Evolutionary conservation across 495 filamentous ascomycete species (phyloP), one percentile per base, ranked within the genome.

Genomic region (Darksidea phi): DNA sequence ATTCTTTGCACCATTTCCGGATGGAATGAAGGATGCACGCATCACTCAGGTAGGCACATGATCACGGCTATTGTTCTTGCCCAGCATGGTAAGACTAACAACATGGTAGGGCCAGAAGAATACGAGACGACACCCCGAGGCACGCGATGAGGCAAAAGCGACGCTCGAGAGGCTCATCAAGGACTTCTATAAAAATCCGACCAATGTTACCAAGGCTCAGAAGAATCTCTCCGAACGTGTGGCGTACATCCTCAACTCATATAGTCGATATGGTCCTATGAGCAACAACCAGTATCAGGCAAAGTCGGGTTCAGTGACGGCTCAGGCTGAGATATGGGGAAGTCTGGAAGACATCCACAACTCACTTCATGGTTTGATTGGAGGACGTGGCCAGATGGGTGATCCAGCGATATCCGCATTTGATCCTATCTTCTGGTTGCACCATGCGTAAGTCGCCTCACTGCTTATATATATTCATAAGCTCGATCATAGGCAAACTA

Each of bases 401-500:
- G 17, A 17, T 7, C 13, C 20, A 8, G 43, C 8, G 6, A 18
- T 23, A 8, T 8, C 43, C 8, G 43, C 43, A n/a, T 48, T 48
- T 18, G 43, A 48, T 18, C 43, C 43, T 7, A 23, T 48, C 17
- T 48, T 48, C 43, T 48, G 43, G 43, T 23, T 48, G 20, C 43
- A 48, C 20, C 43, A 48, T 48, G 6, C 8, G 43, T 48, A 18
- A 48, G 43, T 38, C 43, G 17, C n/a, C n/a, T n/a, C n/a, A n/a
- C n/a, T n/a, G n/a, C n/a, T 10, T 17, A 17, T 48, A 7, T 10
- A 7, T 23, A 10, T 48, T 8, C 8, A 8, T 17, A 18, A 48
- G 43, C 6, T 48, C 7, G 20, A 18, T 8, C 8, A n/a, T 48
- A 23, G 17, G 8, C 20, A 17, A 48, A 7, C 18, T 6, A 48